Conservation (phyloP, 805 yeast genomes). For the Pichia eremophila region DNA sequence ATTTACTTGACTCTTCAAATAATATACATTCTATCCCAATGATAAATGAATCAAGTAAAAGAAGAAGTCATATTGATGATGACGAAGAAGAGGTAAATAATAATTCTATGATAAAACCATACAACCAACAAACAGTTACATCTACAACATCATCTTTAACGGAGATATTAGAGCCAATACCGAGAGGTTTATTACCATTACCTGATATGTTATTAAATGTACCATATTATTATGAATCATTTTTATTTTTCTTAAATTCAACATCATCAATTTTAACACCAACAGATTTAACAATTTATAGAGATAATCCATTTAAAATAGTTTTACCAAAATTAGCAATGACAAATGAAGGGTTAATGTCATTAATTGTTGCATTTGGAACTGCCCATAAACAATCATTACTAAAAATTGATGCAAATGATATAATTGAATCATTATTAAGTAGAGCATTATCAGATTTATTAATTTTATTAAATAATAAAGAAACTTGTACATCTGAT, state of each 20-base stretch:
- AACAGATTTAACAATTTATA: constrained; percentile 47
- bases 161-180: constrained; percentile 19
- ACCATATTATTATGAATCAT: constrained; percentile 50
- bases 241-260: constrained; percentile 52
- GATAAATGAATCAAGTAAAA: constrained; percentile 3
- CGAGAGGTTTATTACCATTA: constrained; percentile 34
- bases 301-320: constrained; percentile 61
- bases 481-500: constrained; percentile 49
- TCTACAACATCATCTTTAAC: constrained; percentile 13
- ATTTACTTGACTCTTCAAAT: not conserved
- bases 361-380: constrained; percentile 46
- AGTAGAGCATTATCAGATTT: constrained; percentile 51
- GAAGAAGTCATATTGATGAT: not conserved
- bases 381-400: constrained; percentile 29
- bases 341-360: constrained; percentile 45
- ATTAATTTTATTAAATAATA: constrained; percentile 39
- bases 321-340: constrained; percentile 62
- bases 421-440: constrained; percentile 42
- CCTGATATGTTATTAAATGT: constrained; percentile 55
- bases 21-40: constrained; percentile 12
- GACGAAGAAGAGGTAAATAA: not conserved
- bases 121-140: not conserved
- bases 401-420: constrained; percentile 23
- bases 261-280: constrained; percentile 59
- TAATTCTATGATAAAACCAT: not conserved